These are phyloP conservation scores for Gossypium ekmanianum DNA, from an alignment of 345 rosid genomes.

Conservation along the genomic window DNA sequence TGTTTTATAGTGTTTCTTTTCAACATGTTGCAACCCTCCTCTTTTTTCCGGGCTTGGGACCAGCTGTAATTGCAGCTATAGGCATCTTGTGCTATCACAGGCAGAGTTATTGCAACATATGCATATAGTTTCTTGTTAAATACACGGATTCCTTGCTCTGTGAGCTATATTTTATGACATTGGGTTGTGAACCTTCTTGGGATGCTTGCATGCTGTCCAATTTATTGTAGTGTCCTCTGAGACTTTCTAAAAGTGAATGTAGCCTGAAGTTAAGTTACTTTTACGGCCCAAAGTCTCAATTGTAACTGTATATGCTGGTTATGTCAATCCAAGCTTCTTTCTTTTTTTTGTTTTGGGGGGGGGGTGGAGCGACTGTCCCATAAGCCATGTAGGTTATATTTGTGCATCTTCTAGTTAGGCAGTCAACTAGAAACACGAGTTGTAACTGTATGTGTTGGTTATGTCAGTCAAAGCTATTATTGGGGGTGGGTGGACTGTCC, in stretches of 20 bases:
- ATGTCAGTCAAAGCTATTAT: not conserved
- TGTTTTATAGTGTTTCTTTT: not conserved
- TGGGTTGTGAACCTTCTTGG: constrained; percentile 2
- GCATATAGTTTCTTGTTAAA: not conserved
- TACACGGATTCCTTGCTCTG: not conserved
- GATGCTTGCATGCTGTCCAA: not conserved
- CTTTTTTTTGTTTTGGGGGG: too few species aligned
- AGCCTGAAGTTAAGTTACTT: not conserved
- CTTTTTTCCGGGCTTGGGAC: constrained; percentile 33
- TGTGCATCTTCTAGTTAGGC: not conserved
- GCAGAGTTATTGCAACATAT: constrained; percentile 25
- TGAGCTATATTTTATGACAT: not conserved
- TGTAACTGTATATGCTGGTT: not conserved
- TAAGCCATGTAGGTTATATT: not conserved
- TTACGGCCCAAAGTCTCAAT: not conserved
- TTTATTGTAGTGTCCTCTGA: not conserved
- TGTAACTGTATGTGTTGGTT: not conserved
- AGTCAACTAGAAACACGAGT: not conserved
- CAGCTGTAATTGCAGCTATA: constrained; percentile 21
- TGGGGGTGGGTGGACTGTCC: not conserved
- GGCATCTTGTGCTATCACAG: constrained; percentile 18
- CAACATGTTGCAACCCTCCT: constrained; percentile 24
- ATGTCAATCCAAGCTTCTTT: not conserved
- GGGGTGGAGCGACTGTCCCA: not conserved
- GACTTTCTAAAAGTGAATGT: not conserved